A percentile compares a stretch with the other conserved stretches of the same genome.
These are phyloP conservation scores for Xylariaceae sp. DNA, from an alignment of 2,329 filamentous ascomycete species.

Conservation along the genomic window DNA sequence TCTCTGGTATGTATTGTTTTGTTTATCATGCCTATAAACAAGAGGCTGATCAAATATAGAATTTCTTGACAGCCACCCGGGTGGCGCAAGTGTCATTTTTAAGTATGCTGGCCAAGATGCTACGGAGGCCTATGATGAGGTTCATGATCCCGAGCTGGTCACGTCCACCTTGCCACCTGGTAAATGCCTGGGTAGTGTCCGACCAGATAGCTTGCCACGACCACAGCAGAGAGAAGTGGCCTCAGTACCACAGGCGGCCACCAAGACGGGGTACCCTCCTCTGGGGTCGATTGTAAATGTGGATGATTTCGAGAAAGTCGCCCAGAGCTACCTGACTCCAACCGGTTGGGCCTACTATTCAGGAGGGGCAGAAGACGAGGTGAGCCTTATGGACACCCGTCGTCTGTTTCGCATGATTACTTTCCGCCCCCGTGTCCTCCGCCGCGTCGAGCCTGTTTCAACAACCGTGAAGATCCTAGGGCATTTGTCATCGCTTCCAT, in stretches of 20 bases:
- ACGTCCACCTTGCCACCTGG: slow-evolving; percentile 49
- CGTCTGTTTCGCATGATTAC: slow-evolving; percentile 55
- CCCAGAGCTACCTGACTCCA: slow-evolving; percentile 49
- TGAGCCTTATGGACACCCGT: slow-evolving; percentile 57
- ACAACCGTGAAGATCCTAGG: slow-evolving; percentile 51
- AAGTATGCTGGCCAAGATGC: slow-evolving; percentile 60
- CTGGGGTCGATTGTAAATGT: slow-evolving; percentile 54
- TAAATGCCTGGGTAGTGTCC: slow-evolving; percentile 56
- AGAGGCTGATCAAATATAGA: slow-evolving; percentile 39
- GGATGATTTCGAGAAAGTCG: slow-evolving; percentile 56
- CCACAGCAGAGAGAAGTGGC: not conserved
- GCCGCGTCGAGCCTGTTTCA: slow-evolving; percentile 51
- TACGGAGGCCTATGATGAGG: slow-evolving; percentile 55
- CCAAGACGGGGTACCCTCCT: slow-evolving; percentile 39
- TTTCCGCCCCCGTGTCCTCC: slow-evolving; percentile 58
- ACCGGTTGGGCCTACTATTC: slow-evolving; percentile 63
- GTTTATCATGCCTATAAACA: not conserved
- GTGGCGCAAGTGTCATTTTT: slow-evolving; percentile 51
- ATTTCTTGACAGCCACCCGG: slow-evolving; percentile 57
- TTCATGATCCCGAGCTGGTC: slow-evolving; percentile 54
- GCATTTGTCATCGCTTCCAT: slow-evolving; percentile 47
- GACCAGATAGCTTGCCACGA: slow-evolving; percentile 40
- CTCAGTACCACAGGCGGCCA: not conserved
- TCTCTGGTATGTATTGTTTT: slow-evolving; percentile 49
- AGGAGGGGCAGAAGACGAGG: slow-evolving; percentile 58